These are phyloP conservation scores for Parasarocladium wereldwijsianum DNA, from an alignment of 2,329 filamentous ascomycete genomes.

Conservation along the genomic window DNA sequence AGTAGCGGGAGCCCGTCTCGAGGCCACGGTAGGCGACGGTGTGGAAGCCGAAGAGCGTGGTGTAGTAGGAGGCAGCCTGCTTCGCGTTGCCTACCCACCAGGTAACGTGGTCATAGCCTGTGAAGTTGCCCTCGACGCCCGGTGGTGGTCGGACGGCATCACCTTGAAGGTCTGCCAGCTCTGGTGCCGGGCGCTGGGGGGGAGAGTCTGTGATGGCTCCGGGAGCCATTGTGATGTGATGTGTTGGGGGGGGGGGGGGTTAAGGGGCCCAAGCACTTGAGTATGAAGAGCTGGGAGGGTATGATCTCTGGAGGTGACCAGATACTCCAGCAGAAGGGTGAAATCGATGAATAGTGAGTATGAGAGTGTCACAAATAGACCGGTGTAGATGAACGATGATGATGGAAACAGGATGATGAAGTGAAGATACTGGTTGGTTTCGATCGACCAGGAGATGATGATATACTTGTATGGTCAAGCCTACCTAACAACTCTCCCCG, in stretches of 20 bases:
- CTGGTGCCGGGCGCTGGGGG: slow-evolving; percentile 23
- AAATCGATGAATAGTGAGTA: too few species aligned
- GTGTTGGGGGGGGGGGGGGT: not conserved
- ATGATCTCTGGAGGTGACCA: too few species aligned
- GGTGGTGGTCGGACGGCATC: slow-evolving; percentile 37
- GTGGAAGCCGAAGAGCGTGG: slow-evolving; percentile 73
- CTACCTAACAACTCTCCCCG: too few species aligned
- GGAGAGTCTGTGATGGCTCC: slow-evolving; percentile 39
- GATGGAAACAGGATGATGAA: too few species aligned
- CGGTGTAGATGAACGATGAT: too few species aligned
- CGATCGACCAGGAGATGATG: too few species aligned
- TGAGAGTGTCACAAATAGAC: too few species aligned
- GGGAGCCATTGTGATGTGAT: slow-evolving; percentile 36
- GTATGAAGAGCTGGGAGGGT: too few species aligned
- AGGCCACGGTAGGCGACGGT: slow-evolving; percentile 73
- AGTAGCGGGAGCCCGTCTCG: slow-evolving; percentile 69
- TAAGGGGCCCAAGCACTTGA: slow-evolving; percentile 1
- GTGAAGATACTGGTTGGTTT: too few species aligned
- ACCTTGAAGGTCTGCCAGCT: slow-evolving; percentile 29
- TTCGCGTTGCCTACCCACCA: slow-evolving; percentile 98
- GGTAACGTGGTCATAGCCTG: slow-evolving; percentile 82
- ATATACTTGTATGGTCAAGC: too few species aligned
- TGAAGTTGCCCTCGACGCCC: slow-evolving; percentile 55
- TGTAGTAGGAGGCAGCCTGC: slow-evolving; percentile 83
- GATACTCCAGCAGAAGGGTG: too few species aligned